Percentiles rank a stretch among this genome's conserved stretches.
Evolutionary conservation across 2,329 filamentous ascomycete genomes (phyloP).

Genomic region (Fusarium praegraminearum): DNA sequence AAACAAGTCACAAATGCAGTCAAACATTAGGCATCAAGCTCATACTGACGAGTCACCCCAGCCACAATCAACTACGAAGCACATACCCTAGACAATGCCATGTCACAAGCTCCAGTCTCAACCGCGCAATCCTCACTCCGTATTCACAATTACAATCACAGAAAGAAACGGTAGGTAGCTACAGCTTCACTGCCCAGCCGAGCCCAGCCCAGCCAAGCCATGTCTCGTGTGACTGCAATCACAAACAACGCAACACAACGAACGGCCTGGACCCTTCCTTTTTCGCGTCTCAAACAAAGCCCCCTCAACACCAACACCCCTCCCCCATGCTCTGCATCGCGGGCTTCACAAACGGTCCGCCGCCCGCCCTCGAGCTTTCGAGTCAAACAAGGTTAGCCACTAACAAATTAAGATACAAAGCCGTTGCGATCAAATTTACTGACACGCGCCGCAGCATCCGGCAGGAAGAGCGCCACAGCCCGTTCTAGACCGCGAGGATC

Average conservation of each 20-base stretch:
- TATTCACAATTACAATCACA: neutral
- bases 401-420: neutral
- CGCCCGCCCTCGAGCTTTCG: neutral
- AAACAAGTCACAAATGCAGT: neutral
- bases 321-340: constrained; percentile 7
- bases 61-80: constrained; percentile 1
- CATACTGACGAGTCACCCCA: neutral
- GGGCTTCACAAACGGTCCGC: constrained; percentile 8
- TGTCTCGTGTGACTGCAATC: constrained; percentile 19
- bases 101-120: constrained; percentile 20
- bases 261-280: neutral
- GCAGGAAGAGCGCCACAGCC: constrained; percentile 32
- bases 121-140: constrained; percentile 8
- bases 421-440: constrained; percentile 19
- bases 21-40: neutral
- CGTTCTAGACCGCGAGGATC: constrained; percentile 32
- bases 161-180: neutral
- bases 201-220: neutral
- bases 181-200: neutral
- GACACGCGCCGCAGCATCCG: constrained; percentile 30
- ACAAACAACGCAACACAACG: constrained; percentile 11
- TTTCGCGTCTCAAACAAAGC: neutral
- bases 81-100: constrained; percentile 16
- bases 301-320: neutral
- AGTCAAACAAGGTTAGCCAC: neutral